Base-by-base conservation (phyloP, 2,329 filamentous ascomycete genomes). In the Ophiostoma ips region DNA sequence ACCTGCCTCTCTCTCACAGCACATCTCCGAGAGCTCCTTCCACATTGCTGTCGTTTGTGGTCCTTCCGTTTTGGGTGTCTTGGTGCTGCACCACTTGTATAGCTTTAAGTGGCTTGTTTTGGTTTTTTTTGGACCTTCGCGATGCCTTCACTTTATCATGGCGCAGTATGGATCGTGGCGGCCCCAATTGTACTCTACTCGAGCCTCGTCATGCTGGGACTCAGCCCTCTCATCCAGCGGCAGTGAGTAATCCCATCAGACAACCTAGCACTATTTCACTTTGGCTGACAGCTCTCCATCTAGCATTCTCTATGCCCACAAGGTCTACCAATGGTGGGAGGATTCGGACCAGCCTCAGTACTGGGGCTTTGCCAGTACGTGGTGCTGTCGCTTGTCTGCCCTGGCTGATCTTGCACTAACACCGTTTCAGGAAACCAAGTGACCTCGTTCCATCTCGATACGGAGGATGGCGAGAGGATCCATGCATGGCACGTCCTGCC, bases 401-500 rank as follows among this genome's bases (percentile, higher is more conserved):
- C 16, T 18, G 11, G 21, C 15, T 43, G 13, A 30, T 31, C 24
- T 8, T 43, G 16, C n/a, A n/a, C 47, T 47, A 2, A 52, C 36
- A 12, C 1, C 41, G 2, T 57, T n/a, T n/a, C n/a, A 90, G 85
- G 79, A 61, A 87, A 88, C 58, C 90, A 96, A 67, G 84, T 94
- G 3, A 88, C 87, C 6, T 85, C 90, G 0, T 95, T 96, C 63
- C 79, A 77, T 45, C 66, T 96, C 35, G 68, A 67, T 4, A 92
- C 87, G 0, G 70, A 78, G 1, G 89, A 95, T 62, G 78, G 80
- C 36, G 82, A 89, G 63, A 78, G 71, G 2, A 68, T 96, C 16
- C 94, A 92, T 61, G 85, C 84, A 24, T 96, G 90, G 90, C 90
- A 95, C 61, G 75, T 96, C 50, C 68, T 95, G 46, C 90, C 90